Evolutionary conservation across 306 rosid genomes (phyloP).

Genomic region (Begonia fuchsioides): DNA sequence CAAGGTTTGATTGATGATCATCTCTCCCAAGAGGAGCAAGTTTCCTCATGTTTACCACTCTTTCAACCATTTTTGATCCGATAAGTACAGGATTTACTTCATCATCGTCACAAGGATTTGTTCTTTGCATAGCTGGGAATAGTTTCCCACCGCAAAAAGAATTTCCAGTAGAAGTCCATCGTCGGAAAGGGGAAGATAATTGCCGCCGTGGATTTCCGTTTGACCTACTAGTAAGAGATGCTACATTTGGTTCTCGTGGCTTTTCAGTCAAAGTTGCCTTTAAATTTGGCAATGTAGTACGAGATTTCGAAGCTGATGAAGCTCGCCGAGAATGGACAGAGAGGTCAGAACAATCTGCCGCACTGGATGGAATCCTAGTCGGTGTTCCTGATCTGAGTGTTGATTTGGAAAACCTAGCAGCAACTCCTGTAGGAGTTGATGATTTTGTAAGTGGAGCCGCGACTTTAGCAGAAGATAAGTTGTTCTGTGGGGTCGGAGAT

Average conservation of each 20-base stretch:
- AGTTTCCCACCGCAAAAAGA: slow-evolving; percentile 25
- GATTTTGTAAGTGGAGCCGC: slow-evolving; percentile 41
- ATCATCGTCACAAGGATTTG: slow-evolving; percentile 44
- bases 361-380: slow-evolving; percentile 35
- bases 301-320: slow-evolving; percentile 54
- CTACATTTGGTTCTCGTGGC: slow-evolving; percentile 33
- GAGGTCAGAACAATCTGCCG: slow-evolving; percentile 20
- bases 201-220: slow-evolving; percentile 36
- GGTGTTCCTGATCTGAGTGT: slow-evolving; percentile 70
- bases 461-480: slow-evolving; percentile 25
- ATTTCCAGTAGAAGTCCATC: slow-evolving; percentile 23
- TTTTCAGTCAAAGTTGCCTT: slow-evolving; percentile 44
- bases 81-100: slow-evolving; percentile 65
- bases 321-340: slow-evolving; percentile 51
- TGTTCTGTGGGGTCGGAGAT: slow-evolving; percentile 51
- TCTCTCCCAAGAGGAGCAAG: slow-evolving; percentile 72
- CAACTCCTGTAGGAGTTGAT: slow-evolving; percentile 54
- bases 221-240: slow-evolving; percentile 25
- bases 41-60: slow-evolving; percentile 95
- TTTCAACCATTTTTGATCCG: slow-evolving; percentile 90
- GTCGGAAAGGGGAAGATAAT: slow-evolving; percentile 43
- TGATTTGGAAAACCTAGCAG: slow-evolving; percentile 43
- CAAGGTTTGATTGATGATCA: slow-evolving; percentile 21
- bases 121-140: slow-evolving; percentile 33
- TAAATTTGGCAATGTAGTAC: slow-evolving; percentile 38